Conservation (phyloP, 2,329 filamentous ascomycete genomes). For the Ilyonectria sp. region DNA sequence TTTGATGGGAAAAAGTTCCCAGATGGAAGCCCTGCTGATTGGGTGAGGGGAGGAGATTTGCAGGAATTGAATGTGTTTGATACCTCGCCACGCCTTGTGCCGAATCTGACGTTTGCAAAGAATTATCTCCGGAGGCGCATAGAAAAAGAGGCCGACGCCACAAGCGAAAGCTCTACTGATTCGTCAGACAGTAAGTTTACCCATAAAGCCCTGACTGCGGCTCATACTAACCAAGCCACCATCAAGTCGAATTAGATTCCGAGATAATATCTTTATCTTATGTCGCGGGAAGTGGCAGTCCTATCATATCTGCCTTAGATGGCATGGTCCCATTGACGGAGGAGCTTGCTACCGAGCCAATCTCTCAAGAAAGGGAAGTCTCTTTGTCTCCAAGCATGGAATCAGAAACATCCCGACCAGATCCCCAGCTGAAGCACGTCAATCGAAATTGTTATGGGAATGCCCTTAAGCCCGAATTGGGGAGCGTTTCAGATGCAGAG, state of each 20-base stretch:
- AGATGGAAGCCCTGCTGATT: background rate
- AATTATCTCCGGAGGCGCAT: constrained; percentile 13
- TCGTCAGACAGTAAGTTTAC: constrained; percentile 13
- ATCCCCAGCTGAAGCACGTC: background rate
- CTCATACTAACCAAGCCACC: constrained; percentile 9
- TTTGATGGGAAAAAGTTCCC: constrained; percentile 12
- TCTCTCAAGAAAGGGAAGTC: constrained; percentile 5
- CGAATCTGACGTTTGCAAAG: constrained; percentile 2
- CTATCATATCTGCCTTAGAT: background rate
- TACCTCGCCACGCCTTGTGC: background rate
- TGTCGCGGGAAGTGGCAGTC: background rate
- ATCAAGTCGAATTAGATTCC: background rate
- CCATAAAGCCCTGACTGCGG: background rate
- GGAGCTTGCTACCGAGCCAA: background rate
- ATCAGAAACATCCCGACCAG: constrained; percentile 6
- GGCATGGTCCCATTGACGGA: background rate
- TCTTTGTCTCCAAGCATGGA: constrained; percentile 8
- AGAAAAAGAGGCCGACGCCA: background rate
- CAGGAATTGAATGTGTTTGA: constrained; percentile 17
- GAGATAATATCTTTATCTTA: background rate
- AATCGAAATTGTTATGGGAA: background rate
- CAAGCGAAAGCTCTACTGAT: constrained; percentile 1
- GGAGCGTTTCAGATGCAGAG: constrained; percentile 3
- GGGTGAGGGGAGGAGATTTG: constrained; percentile 5
- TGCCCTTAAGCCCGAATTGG: background rate